These are phyloP conservation scores for Gomphus bonarii DNA, from an alignment of 1,284 basidiomycete genomes.

Conservation along the genomic window DNA sequence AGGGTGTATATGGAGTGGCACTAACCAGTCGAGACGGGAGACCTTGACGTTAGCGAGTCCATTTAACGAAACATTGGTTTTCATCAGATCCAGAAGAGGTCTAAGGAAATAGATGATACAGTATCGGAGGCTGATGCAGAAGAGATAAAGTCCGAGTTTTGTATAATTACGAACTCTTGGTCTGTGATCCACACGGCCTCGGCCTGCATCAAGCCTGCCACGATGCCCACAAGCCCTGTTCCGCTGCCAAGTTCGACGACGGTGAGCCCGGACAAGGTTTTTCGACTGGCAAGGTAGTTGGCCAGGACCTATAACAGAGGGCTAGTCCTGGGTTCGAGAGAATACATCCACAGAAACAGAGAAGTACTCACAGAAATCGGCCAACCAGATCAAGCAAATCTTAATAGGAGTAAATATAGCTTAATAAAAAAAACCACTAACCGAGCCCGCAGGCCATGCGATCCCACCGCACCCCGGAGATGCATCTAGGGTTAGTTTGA, in stretches of 20 bases:
- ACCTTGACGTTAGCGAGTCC: conserved; percentile 43
- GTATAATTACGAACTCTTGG: conserved; percentile 57
- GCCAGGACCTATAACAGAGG: conserved; percentile 52
- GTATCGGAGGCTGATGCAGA: conserved; percentile 6
- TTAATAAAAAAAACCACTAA: conserved; percentile 25
- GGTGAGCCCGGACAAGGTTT: conserved; percentile 39
- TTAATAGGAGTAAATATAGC: neutral
- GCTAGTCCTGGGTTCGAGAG: neutral
- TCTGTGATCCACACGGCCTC: conserved; percentile 73
- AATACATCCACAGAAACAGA: conserved; percentile 8
- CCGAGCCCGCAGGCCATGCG: conserved; percentile 89
- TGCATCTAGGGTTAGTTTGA: conserved; percentile 58
- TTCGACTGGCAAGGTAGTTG: conserved; percentile 53
- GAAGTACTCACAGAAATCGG: neutral
- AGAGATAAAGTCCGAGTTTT: neutral
- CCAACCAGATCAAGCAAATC: conserved; percentile 9
- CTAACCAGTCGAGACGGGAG: conserved; percentile 72
- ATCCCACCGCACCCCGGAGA: conserved; percentile 85
- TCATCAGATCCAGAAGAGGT: conserved; percentile 68
- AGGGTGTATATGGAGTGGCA: conserved; percentile 7
- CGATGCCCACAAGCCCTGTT: conserved; percentile 84
- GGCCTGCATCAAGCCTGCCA: conserved; percentile 60
- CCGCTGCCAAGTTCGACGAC: conserved; percentile 84
- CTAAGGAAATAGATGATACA: conserved; percentile 29
- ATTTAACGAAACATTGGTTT: conserved; percentile 58